These are phyloP conservation scores for Thymus quinquecostatus DNA, from an alignment of 257 asterid species.

Conservation along the genomic window DNA sequence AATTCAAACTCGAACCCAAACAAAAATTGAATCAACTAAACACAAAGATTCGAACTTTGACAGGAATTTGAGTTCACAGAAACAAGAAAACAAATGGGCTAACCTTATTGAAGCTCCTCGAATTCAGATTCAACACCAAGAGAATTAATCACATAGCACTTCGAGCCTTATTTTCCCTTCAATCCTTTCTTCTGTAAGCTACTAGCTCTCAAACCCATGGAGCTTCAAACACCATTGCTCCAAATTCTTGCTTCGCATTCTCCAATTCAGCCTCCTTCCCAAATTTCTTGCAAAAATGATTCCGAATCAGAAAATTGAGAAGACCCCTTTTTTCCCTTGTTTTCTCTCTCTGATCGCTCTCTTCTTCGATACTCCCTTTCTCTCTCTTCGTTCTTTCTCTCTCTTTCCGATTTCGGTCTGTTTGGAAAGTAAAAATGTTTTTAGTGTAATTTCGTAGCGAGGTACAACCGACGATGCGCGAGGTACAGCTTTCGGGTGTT, in stretches of 20 bases:
- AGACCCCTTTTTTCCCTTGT: slow-evolving; percentile 47
- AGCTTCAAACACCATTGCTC: slow-evolving; percentile 47
- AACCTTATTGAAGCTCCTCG: slow-evolving; percentile 52
- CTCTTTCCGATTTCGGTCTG: slow-evolving; percentile 43
- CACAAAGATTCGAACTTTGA: slow-evolving; percentile 42
- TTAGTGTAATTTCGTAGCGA: slow-evolving; percentile 31
- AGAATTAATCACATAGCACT: slow-evolving; percentile 39
- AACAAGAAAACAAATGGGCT: slow-evolving; percentile 44
- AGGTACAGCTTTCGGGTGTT: slow-evolving; percentile 23
- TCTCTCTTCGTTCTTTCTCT: slow-evolving; percentile 44
- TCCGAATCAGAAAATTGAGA: slow-evolving; percentile 48
- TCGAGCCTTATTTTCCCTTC: slow-evolving; percentile 35
- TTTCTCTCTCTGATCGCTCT: slow-evolving; percentile 52
- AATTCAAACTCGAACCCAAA: slow-evolving; percentile 39
- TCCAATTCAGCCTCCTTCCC: slow-evolving; percentile 33
- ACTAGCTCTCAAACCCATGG: slow-evolving; percentile 40
- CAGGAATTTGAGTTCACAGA: slow-evolving; percentile 37
- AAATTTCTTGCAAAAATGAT: slow-evolving; percentile 16
- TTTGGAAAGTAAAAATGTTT: slow-evolving; percentile 38
- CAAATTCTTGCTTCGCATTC: slow-evolving; percentile 52
- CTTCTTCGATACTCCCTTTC: slow-evolving; percentile 45
- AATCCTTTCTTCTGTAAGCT: slow-evolving; percentile 34
- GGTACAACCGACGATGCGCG: slow-evolving; percentile 38
- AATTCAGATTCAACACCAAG: slow-evolving; percentile 41
- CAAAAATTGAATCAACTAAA: slow-evolving; percentile 38